Evolutionary conservation across 345 rosid species (phyloP), one percentile per base, ranked within the genome.

Genomic region (Boechera retrofracta): DNA sequence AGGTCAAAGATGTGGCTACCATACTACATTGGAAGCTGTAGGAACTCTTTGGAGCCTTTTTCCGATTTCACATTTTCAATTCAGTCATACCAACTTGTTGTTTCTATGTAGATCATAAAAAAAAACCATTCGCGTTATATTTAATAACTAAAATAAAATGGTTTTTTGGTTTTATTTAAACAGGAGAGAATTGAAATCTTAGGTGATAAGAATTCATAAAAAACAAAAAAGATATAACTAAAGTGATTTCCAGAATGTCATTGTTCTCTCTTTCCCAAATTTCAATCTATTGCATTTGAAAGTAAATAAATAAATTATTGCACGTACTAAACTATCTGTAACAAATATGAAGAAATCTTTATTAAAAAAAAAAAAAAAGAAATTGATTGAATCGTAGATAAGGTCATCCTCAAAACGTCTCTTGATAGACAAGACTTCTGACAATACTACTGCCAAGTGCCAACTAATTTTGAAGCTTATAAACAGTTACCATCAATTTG

Each of bases 1-100:
- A 91, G 97, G 97, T 94, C 74, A 94, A 89, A 89, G 98, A 94
- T 91, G 98, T 94, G 88, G 97, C 98, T 83, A 89, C 97, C 75
- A 89, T 94, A 74, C 96, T 94, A 68, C 98, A 94, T 85, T 94
- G 98, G 98, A 91, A 91, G 97, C 98, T 93, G 81, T 85, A 86
- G 83, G 78, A 85, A 74, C 21, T 68, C 77, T 75, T 80, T 75
- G 71, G 53, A 73, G 82, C 80, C 79, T 75, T 67, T 79, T 79
- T 56, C 75, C 28, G 26, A 33, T 49, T 71, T 58, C 61, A 67
- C 59, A 67, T 67, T 45, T 45, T 66, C 52, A 57, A 0, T 57
- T 42, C 64, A 42, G n/a, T 70, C 65, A 62, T 67, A 75, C 72
- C 72, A 73, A 35, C 73, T 57, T 62, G 16, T 29, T 80, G 48